A percentile compares a stretch with the other conserved stretches of the same genome.
phyloP scores from a whole-genome alignment of 2,329 filamentous ascomycete genomes.

The Apiospora saccharicola region DNA sequence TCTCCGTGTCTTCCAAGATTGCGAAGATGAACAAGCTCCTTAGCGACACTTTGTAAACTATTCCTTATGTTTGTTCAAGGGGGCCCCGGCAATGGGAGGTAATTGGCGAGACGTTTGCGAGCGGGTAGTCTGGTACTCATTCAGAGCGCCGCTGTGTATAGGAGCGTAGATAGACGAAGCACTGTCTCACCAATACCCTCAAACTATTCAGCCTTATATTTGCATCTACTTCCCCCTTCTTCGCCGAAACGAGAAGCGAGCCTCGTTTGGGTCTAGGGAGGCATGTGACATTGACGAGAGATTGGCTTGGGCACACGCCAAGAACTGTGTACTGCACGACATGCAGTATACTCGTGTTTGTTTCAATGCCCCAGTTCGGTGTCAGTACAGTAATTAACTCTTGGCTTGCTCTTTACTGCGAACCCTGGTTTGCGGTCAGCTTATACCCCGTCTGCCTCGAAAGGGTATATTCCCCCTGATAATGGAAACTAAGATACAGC shows the following conservation, averaged over 20 bases:
- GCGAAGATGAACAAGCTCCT: conserved; percentile 99
- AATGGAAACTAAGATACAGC: not conserved
- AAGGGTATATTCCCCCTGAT: not conserved
- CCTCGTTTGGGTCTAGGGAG: not conserved
- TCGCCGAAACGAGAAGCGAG: no score
- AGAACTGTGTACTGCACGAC: not conserved
- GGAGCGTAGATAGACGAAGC: conserved; percentile 44
- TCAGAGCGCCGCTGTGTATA: conserved; percentile 41
- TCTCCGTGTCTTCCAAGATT: conserved; percentile 93
- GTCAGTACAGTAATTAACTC: not conserved
- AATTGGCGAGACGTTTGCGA: conserved; percentile 31
- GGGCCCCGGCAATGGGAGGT: conserved; percentile 22
- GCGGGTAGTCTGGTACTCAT: conserved; percentile 33
- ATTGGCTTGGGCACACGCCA: not conserved
- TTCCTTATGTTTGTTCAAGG: conserved; percentile 38
- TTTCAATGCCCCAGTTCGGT: not conserved
- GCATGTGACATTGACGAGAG: not conserved
- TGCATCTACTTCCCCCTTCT: not conserved
- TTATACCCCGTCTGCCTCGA: not conserved
- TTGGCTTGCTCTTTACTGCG: not conserved
- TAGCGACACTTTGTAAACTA: conserved; percentile 89
- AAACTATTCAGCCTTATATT: conserved; percentile 19
- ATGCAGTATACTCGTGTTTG: not conserved
- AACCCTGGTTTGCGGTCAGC: not conserved
- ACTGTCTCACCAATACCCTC: conserved; percentile 30